Conservation (phyloP, 1,139 yeast genomes). For the Magnusiomyces fungicola region DNA sequence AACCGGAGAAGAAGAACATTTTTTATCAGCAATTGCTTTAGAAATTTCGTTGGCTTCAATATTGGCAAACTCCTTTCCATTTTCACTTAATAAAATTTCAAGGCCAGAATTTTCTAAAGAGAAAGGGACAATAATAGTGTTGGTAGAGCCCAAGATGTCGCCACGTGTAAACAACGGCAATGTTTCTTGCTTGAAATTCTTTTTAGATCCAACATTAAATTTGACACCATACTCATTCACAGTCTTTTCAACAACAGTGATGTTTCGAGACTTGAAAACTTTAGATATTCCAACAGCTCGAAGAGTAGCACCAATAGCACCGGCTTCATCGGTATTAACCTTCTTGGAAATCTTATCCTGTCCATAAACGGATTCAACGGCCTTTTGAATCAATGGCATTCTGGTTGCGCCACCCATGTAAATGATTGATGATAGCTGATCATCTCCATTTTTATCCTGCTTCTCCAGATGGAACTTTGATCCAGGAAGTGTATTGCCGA, state of each 20-base stretch:
- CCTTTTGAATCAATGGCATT: conserved; percentile 72
- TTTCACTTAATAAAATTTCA: conserved; percentile 46
- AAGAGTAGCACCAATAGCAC: conserved; percentile 80
- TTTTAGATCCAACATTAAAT: background rate
- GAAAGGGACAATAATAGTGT: conserved; percentile 14
- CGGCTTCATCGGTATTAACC: conserved; percentile 94
- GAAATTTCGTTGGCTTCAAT: conserved; percentile 22
- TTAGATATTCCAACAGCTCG: conserved; percentile 64
- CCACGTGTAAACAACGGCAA: conserved; percentile 28
- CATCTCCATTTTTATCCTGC: conserved; percentile 43
- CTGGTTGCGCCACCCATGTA: conserved; percentile 90
- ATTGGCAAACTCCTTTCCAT: conserved; percentile 43
- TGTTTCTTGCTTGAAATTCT: conserved; percentile 7
- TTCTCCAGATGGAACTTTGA: conserved; percentile 26
- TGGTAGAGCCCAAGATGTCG: conserved; percentile 23
- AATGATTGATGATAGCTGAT: conserved; percentile 38
- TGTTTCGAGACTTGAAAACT: conserved; percentile 54
- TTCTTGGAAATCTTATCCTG: conserved; percentile 56
- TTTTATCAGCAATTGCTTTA: conserved; percentile 20
- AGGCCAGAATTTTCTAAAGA: conserved; percentile 20
- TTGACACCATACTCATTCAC: conserved; percentile 33
- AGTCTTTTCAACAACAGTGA: conserved; percentile 52
- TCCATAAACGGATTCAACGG: conserved; percentile 38
- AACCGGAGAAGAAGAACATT: conserved; percentile 13
- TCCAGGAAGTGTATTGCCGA: conserved; percentile 30